Evolutionary conservation across 163 green algal species (phyloP).

Genomic region (Trebouxiophyceae sp.): DNA sequence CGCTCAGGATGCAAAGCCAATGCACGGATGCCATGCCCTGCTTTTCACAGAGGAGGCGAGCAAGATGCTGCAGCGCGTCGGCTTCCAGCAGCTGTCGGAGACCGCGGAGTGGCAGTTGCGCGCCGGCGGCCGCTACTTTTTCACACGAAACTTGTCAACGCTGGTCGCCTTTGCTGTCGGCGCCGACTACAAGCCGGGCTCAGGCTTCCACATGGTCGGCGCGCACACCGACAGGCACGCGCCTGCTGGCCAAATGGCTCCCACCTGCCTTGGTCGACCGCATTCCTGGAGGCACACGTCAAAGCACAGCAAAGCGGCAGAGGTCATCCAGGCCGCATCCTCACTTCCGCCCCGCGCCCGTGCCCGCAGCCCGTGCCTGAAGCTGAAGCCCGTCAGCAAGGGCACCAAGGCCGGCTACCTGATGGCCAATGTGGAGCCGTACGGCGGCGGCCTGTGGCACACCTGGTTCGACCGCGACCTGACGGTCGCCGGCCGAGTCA

Average conservation of each 20-base stretch:
- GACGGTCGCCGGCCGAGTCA: constrained; percentile 74
- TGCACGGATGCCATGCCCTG: background rate
- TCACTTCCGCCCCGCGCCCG: too few species aligned
- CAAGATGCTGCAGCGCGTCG: constrained; percentile 48
- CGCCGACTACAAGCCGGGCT: constrained; percentile 71
- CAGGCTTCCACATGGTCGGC: constrained; percentile 88
- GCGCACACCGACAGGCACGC: constrained; percentile 91
- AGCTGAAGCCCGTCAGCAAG: constrained; percentile 71
- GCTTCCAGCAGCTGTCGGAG: constrained; percentile 72
- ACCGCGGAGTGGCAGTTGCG: constrained; percentile 51
- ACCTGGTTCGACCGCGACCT: constrained; percentile 98
- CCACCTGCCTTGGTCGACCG: too few species aligned
- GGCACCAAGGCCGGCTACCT: constrained; percentile 58
- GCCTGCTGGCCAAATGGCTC: too few species aligned
- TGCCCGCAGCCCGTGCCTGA: constrained; percentile 66
- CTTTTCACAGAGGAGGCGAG: constrained; percentile 48
- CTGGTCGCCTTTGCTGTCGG: constrained; percentile 91
- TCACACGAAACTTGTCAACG: constrained; percentile 86
- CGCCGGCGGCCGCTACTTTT: constrained; percentile 86
- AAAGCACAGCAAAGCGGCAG: background rate
- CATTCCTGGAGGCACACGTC: too few species aligned
- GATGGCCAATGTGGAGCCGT: constrained; percentile 82
- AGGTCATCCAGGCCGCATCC: background rate
- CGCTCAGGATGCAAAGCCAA: background rate
- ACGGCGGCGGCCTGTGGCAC: constrained; percentile 91